Percentiles rank a stretch among this genome's conserved stretches.
Evolutionary conservation across 192 early-diverging fungal species (phyloP).

Genomic region (Linnemannia exigua): DNA sequence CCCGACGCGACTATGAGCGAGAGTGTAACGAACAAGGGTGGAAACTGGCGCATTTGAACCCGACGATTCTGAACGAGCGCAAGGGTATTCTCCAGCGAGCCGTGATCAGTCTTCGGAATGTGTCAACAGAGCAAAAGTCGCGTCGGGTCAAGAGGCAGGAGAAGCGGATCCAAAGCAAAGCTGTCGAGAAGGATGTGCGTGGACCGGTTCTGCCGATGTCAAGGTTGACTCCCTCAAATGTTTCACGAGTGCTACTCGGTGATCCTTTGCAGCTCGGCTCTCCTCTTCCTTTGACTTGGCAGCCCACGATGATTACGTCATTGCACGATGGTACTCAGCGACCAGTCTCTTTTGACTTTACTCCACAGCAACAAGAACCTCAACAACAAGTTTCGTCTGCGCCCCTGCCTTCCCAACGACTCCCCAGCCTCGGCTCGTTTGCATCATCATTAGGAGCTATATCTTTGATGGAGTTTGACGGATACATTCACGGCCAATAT

Average conservation of each 20-base stretch:
- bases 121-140: conserved; percentile 77
- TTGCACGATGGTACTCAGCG: not conserved
- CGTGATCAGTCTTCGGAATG: conserved; percentile 85
- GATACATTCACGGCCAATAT: conserved; percentile 37
- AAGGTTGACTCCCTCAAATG: not conserved
- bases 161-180: conserved; percentile 70
- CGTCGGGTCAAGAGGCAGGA: conserved; percentile 82
- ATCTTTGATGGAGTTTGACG: conserved; percentile 49
- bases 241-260: not conserved
- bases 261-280: not conserved
- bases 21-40: conserved; percentile 90
- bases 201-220: not conserved
- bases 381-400: not conserved
- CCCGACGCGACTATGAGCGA: conserved; percentile 88
- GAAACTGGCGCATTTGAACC: conserved; percentile 86
- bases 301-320: not conserved
- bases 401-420: not conserved
- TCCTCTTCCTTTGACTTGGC: not conserved
- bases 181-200: not conserved
- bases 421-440: conserved; percentile 10
- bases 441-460: not conserved
- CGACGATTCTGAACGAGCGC: conserved; percentile 70
- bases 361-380: not conserved
- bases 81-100: conserved; percentile 88
- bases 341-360: not conserved